Evolutionary conservation across 2,329 filamentous ascomycete genomes (phyloP).

Genomic region (Colletotrichum kahawae): DNA sequence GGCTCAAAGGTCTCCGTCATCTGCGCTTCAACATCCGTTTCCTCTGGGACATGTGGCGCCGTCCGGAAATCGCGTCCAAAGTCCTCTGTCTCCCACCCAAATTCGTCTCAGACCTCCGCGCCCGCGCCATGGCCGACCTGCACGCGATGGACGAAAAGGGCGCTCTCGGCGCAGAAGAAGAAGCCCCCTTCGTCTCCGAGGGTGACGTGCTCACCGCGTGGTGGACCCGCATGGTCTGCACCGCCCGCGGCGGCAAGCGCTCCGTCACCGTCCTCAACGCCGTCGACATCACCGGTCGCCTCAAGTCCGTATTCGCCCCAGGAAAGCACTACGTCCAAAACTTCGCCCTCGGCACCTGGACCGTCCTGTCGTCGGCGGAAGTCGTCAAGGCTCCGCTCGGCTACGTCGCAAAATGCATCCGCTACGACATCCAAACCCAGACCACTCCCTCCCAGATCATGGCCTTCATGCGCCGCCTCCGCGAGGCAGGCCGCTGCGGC

Average conservation of each 20-base stretch:
- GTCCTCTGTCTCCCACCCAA: slow-evolving; percentile 42
- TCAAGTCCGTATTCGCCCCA: slow-evolving; percentile 22
- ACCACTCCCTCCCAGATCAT: slow-evolving; percentile 36
- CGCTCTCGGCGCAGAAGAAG: slow-evolving; percentile 2
- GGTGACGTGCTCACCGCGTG: slow-evolving; percentile 50
- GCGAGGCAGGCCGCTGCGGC: slow-evolving; percentile 21
- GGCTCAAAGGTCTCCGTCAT: slow-evolving; percentile 30
- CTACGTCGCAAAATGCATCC: slow-evolving; percentile 32
- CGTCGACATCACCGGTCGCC: slow-evolving; percentile 31
- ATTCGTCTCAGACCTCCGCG: slow-evolving; percentile 32
- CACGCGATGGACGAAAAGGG: slow-evolving; percentile 12
- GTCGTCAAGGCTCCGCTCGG: slow-evolving; percentile 28
- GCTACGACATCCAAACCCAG: slow-evolving; percentile 37
- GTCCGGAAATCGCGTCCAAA: slow-evolving; percentile 35
- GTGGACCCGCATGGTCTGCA: slow-evolving; percentile 30
- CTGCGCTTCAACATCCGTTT: slow-evolving; percentile 38
- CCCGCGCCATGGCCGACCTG: slow-evolving; percentile 35
- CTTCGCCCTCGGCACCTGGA: slow-evolving; percentile 25
- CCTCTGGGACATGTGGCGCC: slow-evolving; percentile 36
- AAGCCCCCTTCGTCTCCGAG: slow-evolving; percentile 47
- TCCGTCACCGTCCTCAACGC: slow-evolving; percentile 29
- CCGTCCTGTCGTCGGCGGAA: slow-evolving; percentile 26
- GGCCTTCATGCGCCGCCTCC: slow-evolving; percentile 29
- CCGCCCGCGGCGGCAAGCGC: slow-evolving; percentile 10
- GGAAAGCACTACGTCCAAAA: slow-evolving; percentile 31